Percentiles rank a stretch among this genome's conserved stretches.
These are phyloP conservation scores for Xylariales sp. DNA, from an alignment of 2,329 filamentous ascomycete genomes.

Conservation along the genomic window DNA sequence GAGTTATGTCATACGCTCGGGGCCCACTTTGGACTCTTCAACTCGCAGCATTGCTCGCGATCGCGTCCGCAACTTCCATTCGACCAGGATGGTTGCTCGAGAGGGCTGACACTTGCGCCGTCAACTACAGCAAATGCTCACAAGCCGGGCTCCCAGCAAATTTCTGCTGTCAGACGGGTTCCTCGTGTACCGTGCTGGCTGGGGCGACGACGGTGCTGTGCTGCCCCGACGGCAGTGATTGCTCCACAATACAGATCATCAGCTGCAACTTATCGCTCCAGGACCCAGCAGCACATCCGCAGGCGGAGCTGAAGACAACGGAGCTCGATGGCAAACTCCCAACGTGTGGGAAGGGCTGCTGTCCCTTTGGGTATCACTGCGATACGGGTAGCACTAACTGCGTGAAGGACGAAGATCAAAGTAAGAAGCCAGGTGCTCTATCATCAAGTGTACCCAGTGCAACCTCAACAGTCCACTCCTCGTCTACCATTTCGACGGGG, in stretches of 20 bases:
- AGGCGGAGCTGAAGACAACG: slow-evolving; percentile 73
- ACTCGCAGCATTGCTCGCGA: slow-evolving; percentile 52
- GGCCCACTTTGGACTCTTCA: slow-evolving; percentile 52
- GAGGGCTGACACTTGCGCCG: slow-evolving; percentile 63
- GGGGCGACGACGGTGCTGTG: slow-evolving; percentile 76
- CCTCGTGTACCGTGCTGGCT: slow-evolving; percentile 70
- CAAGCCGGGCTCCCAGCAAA: slow-evolving; percentile 64
- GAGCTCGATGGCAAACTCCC: slow-evolving; percentile 66
- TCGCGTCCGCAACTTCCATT: slow-evolving; percentile 54
- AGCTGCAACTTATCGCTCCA: slow-evolving; percentile 72
- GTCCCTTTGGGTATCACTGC: slow-evolving; percentile 79
- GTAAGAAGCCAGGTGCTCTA: slow-evolving; percentile 43
- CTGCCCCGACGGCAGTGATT: slow-evolving; percentile 70
- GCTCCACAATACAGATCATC: slow-evolving; percentile 71
- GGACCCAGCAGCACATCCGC: slow-evolving; percentile 66
- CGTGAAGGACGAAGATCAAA: slow-evolving; percentile 63
- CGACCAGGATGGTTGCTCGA: slow-evolving; percentile 54
- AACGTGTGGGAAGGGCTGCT: slow-evolving; percentile 72
- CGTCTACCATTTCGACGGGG: slow-evolving; percentile 14
- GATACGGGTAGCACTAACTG: slow-evolving; percentile 59
- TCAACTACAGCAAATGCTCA: slow-evolving; percentile 65
- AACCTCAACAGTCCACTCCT: slow-evolving; percentile 17
- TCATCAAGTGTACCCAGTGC: slow-evolving; percentile 28
- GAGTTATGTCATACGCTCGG: slow-evolving; percentile 48
- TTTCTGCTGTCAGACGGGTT: slow-evolving; percentile 72